A percentile compares a stretch with the other conserved stretches of the same genome.
Conservation (phyloP, 345 rosid species). For the Arabis hirsuta region DNA sequence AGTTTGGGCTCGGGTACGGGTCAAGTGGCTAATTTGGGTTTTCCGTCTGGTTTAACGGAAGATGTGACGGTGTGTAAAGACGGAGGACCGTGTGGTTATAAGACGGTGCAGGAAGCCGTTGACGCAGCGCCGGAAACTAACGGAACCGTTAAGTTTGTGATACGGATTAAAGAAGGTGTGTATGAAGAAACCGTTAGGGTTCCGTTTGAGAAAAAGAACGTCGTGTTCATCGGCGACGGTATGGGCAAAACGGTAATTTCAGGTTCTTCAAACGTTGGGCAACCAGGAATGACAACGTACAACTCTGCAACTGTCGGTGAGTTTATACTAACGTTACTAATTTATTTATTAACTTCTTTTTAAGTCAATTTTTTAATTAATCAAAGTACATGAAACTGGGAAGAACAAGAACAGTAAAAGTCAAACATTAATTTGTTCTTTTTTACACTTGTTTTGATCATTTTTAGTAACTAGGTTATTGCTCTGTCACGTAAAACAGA, state of each 20-base stretch:
- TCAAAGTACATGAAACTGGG: background rate
- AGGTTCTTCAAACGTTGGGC: slow-evolving; percentile 57
- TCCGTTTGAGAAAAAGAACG: slow-evolving; percentile 76
- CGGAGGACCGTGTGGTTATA: slow-evolving; percentile 45
- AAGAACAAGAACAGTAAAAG: slow-evolving; percentile 13
- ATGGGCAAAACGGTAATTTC: slow-evolving; percentile 86
- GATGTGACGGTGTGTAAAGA: slow-evolving; percentile 75
- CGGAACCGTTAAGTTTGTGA: slow-evolving; percentile 55
- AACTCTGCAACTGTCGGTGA: slow-evolving; percentile 85
- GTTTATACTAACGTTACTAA: slow-evolving; percentile 15
- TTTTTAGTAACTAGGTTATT: background rate
- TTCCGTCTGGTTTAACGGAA: slow-evolving; percentile 56
- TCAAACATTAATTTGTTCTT: slow-evolving; percentile 23
- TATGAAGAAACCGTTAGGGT: slow-evolving; percentile 83
- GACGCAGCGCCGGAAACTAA: slow-evolving; percentile 70
- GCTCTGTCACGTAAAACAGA: slow-evolving; percentile 10
- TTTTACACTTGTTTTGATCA: slow-evolving; percentile 15
- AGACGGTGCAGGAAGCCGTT: slow-evolving; percentile 83
- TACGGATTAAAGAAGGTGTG: slow-evolving; percentile 65
- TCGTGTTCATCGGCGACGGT: slow-evolving; percentile 85
- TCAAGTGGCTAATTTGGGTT: slow-evolving; percentile 38
- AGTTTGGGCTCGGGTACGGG: slow-evolving; percentile 31
- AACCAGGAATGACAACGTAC: slow-evolving; percentile 65
- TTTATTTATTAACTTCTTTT: background rate
- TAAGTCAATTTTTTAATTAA: background rate